Evolutionary conservation across 2,329 filamentous ascomycete genomes (phyloP).

Genomic region (Pseudogymnoascus sp.): DNA sequence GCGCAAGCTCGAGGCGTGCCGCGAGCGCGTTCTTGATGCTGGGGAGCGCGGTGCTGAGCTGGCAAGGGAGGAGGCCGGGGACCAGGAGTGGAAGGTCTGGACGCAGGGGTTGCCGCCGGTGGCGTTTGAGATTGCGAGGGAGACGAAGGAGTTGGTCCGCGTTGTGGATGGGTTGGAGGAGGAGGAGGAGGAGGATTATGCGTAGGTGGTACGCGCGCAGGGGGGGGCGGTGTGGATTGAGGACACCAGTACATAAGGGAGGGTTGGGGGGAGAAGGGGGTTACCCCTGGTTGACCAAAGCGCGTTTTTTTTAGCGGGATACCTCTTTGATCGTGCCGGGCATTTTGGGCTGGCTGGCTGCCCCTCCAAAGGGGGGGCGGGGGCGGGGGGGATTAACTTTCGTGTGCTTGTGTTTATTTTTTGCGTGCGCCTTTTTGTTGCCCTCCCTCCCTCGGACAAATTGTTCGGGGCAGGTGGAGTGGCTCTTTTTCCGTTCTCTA

Average conservation of each 20-base stretch:
- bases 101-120: slow-evolving; percentile 69
- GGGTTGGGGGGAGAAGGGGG: neutral
- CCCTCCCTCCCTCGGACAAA: neutral
- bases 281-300: neutral
- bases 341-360: neutral
- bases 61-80: slow-evolving; percentile 43
- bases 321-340: neutral
- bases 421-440: neutral
- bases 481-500: neutral
- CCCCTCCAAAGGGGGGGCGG: neutral
- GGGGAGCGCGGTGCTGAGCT: slow-evolving; percentile 53
- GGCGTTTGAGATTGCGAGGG: slow-evolving; percentile 77
- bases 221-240: neutral
- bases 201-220: neutral
- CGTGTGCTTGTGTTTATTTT: neutral
- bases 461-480: neutral
- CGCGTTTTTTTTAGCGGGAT: neutral
- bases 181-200: neutral
- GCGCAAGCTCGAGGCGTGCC: slow-evolving; percentile 52
- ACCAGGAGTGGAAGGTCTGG: slow-evolving; percentile 53
- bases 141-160: slow-evolving; percentile 65
- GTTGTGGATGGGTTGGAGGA: slow-evolving; percentile 31
- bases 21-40: slow-evolving; percentile 56
- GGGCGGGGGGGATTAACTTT: neutral
- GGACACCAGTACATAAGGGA: neutral